These are phyloP conservation scores for Cytospora paraplurivora DNA, from an alignment of 2,329 filamentous ascomycete species.

Conservation along the genomic window DNA sequence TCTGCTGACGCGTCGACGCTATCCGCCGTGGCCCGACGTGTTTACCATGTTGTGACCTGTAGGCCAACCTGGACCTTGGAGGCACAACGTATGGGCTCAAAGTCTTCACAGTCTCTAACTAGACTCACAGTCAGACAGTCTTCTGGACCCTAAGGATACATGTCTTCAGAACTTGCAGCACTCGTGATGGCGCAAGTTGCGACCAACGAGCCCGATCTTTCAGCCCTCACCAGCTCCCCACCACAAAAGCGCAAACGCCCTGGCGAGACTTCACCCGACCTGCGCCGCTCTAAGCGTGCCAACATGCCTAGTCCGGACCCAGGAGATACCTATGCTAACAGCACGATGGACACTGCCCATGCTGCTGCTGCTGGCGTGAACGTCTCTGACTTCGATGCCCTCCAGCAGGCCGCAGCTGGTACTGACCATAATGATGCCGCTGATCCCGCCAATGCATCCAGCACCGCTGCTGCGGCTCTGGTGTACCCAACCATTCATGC, in stretches of 20 bases:
- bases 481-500: constrained; percentile 64
- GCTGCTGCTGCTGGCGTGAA: constrained; percentile 51
- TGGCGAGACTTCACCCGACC: constrained; percentile 26
- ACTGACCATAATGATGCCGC: constrained; percentile 49
- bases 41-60: neutral
- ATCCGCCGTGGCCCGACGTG: neutral
- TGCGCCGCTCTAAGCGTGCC: constrained; percentile 25
- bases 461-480: constrained; percentile 61
- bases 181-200: constrained; percentile 29
- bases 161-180: constrained; percentile 37
- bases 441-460: constrained; percentile 57
- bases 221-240: constrained; percentile 27
- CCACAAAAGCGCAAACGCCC: constrained; percentile 28
- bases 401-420: constrained; percentile 53
- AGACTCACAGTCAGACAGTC: constrained; percentile 6
- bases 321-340: constrained; percentile 21
- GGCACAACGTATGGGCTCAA: neutral
- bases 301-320: constrained; percentile 26
- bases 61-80: neutral
- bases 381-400: constrained; percentile 58
- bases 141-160: constrained; percentile 41
- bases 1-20: neutral
- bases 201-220: constrained; percentile 26
- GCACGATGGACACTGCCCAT: constrained; percentile 40
- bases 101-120: constrained; percentile 3